Percentiles rank a stretch among this genome's conserved stretches.
Evolutionary conservation across 1,284 basidiomycete species (phyloP).

Genomic region (Cryptococcus sp.): DNA sequence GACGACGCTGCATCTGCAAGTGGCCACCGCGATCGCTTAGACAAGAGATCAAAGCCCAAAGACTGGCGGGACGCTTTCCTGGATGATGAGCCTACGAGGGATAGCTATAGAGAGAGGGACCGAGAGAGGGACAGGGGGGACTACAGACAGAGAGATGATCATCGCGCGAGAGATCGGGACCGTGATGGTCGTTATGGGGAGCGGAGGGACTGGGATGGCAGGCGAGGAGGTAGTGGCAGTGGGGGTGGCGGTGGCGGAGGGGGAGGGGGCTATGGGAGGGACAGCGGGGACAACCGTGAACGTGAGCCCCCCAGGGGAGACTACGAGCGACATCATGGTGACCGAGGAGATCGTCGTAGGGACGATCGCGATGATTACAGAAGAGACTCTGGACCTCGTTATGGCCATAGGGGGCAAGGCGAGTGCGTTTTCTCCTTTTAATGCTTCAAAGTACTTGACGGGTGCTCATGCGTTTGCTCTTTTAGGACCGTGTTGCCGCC

Average conservation of each 20-base stretch:
- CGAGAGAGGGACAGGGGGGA: constrained; percentile 7
- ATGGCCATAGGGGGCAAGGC: constrained; percentile 35
- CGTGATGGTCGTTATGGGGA: constrained; percentile 4
- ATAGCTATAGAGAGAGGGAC: constrained; percentile 24
- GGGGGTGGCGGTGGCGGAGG: neutral
- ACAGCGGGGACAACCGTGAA: constrained; percentile 22
- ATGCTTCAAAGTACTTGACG: neutral
- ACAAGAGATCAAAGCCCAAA: constrained; percentile 56
- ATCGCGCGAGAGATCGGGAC: constrained; percentile 8
- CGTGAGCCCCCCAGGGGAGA: constrained; percentile 35
- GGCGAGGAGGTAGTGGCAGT: constrained; percentile 11
- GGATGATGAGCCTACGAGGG: constrained; percentile 40
- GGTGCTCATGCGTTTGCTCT: constrained; percentile 14
- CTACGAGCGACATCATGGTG: constrained; percentile 27
- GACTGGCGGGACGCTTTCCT: constrained; percentile 75
- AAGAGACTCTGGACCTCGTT: constrained; percentile 4
- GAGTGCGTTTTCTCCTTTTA: constrained; percentile 32
- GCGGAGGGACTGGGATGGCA: constrained; percentile 11
- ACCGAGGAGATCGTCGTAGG: constrained; percentile 32
- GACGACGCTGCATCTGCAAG: constrained; percentile 45
- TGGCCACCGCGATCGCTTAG: constrained; percentile 13
- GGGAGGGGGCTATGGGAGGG: constrained; percentile 16
- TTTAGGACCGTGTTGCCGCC: too few species aligned
- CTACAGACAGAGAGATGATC: constrained; percentile 6
- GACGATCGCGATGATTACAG: constrained; percentile 22